Evolutionary conservation across 83 land plant genomes (phyloP).

Genomic region (Diphasiastrum complanatum): DNA sequence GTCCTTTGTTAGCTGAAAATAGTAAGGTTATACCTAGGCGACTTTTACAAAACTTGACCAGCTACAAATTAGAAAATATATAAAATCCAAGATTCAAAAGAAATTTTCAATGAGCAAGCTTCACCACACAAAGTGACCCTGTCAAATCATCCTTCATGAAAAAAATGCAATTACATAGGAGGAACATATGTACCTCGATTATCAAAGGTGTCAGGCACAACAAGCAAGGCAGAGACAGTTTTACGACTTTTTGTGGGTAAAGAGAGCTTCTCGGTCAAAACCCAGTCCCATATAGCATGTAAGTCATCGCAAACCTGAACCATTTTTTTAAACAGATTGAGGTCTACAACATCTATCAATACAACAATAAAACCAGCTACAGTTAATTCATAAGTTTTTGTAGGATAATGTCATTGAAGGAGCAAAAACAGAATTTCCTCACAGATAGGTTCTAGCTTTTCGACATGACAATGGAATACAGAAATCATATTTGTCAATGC

Average conservation of each 20-base stretch:
- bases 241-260: slow-evolving; percentile 39
- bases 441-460: no score
- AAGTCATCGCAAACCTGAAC: slow-evolving; percentile 71
- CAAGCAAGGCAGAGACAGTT: slow-evolving; percentile 59
- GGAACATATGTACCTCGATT: slow-evolving; percentile 77
- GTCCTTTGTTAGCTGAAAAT: no score
- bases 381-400: not conserved
- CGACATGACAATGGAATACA: no score
- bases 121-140: no score
- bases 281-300: slow-evolving; percentile 81
- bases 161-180: not conserved
- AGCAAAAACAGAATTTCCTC: no score
- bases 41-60: no score
- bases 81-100: not conserved
- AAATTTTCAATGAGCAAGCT: not conserved
- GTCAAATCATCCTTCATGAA: not conserved
- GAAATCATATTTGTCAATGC: no score
- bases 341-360: not conserved
- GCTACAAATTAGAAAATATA: no score
- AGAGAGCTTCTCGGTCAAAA: slow-evolving; percentile 55
- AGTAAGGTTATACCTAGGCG: no score
- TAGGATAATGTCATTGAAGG: no score
- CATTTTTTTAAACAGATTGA: not conserved
- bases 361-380: not conserved
- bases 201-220: slow-evolving; percentile 87